These are phyloP conservation scores for Hyaloscypha hepaticicola DNA, from an alignment of 495 filamentous ascomycete species.

Conservation along the genomic window DNA sequence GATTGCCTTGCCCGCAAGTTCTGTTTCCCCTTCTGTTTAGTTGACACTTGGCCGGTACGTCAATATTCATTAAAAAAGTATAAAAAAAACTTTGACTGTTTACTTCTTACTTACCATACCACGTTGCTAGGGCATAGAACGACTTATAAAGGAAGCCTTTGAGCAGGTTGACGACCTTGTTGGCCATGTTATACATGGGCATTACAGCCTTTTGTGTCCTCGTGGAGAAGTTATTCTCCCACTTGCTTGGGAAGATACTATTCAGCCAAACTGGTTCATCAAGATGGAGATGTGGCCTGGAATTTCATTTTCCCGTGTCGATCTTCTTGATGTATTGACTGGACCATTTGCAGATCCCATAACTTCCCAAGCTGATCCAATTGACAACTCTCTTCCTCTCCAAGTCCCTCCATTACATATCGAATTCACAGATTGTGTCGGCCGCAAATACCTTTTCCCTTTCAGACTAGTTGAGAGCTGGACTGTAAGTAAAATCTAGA, in stretches of 20 bases:
- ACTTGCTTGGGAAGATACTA: constrained; percentile 51
- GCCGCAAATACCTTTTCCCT: too few relatives aligned
- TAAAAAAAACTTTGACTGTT: too few relatives aligned
- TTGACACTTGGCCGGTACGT: constrained; percentile 61
- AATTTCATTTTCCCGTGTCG: too few relatives aligned
- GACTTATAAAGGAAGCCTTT: constrained; percentile 49
- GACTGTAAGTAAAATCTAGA: too few relatives aligned
- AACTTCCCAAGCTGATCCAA: too few relatives aligned
- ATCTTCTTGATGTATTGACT: too few relatives aligned
- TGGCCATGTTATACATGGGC: constrained; percentile 45
- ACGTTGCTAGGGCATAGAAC: constrained; percentile 51
- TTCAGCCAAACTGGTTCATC: constrained; percentile 65
- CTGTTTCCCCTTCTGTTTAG: constrained; percentile 63
- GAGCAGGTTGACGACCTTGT: constrained; percentile 46
- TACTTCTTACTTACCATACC: constrained; percentile 3
- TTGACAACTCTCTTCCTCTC: too few relatives aligned
- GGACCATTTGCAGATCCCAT: too few relatives aligned
- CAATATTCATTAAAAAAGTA: too few relatives aligned
- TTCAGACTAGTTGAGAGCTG: too few relatives aligned
- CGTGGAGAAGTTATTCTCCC: constrained; percentile 49
- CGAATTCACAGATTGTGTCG: too few relatives aligned
- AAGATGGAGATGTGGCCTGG: constrained; percentile 93
- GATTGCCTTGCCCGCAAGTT: constrained; percentile 66
- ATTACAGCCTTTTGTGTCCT: constrained; percentile 48
- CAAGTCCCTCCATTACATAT: too few relatives aligned